Evolutionary conservation across 1,139 yeast species (phyloP).

Genomic region (Candida buenavistaensis): DNA sequence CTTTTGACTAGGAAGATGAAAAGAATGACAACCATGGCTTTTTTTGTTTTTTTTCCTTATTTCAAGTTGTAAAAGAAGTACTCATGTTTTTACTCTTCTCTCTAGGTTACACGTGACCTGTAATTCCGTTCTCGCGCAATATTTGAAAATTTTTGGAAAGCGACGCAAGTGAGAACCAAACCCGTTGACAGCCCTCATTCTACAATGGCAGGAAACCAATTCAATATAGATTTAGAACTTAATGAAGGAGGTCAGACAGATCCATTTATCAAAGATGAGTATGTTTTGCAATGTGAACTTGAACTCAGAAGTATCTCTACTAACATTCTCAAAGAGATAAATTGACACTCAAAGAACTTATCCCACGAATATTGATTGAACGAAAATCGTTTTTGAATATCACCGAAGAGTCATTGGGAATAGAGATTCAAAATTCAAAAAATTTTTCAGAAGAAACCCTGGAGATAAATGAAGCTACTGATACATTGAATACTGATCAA

Average conservation of each 20-base stretch:
- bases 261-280: slow-evolving; percentile 43
- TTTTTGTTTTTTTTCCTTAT: no score
- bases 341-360: slow-evolving; percentile 38
- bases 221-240: slow-evolving; percentile 19
- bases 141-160: no score
- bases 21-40: no score
- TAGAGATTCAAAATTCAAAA: slow-evolving; percentile 18
- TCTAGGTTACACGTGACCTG: no score
- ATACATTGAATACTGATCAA: slow-evolving; percentile 18
- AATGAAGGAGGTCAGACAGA: slow-evolving; percentile 33
- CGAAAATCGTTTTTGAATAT: slow-evolving; percentile 45
- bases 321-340: slow-evolving; percentile 32
- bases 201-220: slow-evolving; percentile 17
- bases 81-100: no score
- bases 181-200: no score
- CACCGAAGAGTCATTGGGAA: slow-evolving; percentile 53
- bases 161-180: no score
- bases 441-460: slow-evolving; percentile 7
- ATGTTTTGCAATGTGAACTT: no score
- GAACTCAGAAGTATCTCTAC: slow-evolving; percentile 11
- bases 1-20: neutral
- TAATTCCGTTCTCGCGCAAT: no score
- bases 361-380: slow-evolving; percentile 41
- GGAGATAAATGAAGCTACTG: slow-evolving; percentile 7
- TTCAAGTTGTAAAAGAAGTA: no score